Evolutionary conservation across 2,329 filamentous ascomycete genomes (phyloP).

Genomic region (Talaromyces sp.): DNA sequence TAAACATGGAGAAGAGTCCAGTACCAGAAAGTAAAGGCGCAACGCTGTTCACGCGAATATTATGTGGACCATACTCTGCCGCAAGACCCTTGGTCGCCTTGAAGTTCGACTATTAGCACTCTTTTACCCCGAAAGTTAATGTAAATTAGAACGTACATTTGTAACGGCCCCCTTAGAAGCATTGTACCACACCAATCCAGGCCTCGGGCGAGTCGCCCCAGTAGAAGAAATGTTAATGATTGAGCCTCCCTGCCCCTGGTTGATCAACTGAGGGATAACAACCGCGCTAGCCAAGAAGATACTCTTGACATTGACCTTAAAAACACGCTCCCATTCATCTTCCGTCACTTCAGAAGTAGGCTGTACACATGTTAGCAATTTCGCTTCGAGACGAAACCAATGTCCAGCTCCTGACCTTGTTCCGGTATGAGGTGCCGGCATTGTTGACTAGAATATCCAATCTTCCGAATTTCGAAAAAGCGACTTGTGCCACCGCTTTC

Average conservation of each 20-base stretch:
- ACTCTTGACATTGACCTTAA: slow-evolving; percentile 49
- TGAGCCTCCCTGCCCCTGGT: slow-evolving; percentile 44
- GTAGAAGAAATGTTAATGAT: slow-evolving; percentile 51
- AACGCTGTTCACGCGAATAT: slow-evolving; percentile 73
- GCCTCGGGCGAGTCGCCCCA: slow-evolving; percentile 45
- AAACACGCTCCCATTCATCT: slow-evolving; percentile 48
- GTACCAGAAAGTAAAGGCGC: slow-evolving; percentile 70
- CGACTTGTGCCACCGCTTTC: slow-evolving; percentile 33
- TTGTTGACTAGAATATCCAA: slow-evolving; percentile 53
- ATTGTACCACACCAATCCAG: slow-evolving; percentile 52
- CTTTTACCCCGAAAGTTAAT: too few species aligned
- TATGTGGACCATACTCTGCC: slow-evolving; percentile 70
- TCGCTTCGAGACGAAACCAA: background rate
- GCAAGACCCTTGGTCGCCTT: slow-evolving; percentile 68
- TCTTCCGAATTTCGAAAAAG: slow-evolving; percentile 34
- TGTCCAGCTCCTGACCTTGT: slow-evolving; percentile 34
- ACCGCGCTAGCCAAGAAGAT: slow-evolving; percentile 41
- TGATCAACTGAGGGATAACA: slow-evolving; percentile 39
- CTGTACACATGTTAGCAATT: slow-evolving; percentile 19
- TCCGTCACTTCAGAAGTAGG: slow-evolving; percentile 47
- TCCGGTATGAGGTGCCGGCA: slow-evolving; percentile 47
- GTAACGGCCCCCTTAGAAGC: slow-evolving; percentile 49
- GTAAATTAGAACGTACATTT: slow-evolving; percentile 38
- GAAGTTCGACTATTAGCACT: too few species aligned
- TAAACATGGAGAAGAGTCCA: slow-evolving; percentile 57